Evolutionary conservation across 208 protist species (phyloP).

Genomic region (Trypanosoma mega): DNA sequence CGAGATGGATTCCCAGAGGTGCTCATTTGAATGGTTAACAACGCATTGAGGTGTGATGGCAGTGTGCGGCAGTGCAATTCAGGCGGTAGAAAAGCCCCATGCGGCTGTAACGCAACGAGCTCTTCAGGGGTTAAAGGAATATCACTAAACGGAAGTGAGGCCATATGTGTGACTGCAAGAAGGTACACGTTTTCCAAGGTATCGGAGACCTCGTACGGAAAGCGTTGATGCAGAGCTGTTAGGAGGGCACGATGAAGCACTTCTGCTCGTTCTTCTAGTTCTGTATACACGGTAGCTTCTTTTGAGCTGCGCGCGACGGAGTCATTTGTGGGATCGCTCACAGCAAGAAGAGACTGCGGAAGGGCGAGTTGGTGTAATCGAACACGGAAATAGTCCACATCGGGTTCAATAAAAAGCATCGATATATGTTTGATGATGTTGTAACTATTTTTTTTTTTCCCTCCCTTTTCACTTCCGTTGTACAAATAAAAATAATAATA

Average conservation of each 20-base stretch:
- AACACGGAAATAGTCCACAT: constrained; percentile 66
- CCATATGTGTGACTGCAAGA: constrained; percentile 57
- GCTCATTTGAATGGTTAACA: constrained; percentile 33
- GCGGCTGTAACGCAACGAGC: constrained; percentile 30
- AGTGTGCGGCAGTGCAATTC: constrained; percentile 57
- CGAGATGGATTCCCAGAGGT: neutral
- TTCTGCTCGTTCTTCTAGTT: constrained; percentile 46
- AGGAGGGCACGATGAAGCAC: constrained; percentile 62
- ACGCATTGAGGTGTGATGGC: constrained; percentile 52
- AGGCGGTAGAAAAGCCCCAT: constrained; percentile 38
- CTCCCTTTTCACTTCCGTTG: neutral
- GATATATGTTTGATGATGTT: neutral
- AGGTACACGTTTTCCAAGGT: constrained; percentile 69
- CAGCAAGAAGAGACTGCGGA: constrained; percentile 32
- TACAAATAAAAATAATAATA: neutral
- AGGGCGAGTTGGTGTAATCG: constrained; percentile 43
- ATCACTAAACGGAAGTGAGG: constrained; percentile 28
- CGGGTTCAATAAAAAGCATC: constrained; percentile 71
- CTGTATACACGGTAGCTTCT: no score
- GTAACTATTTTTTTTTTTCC: neutral
- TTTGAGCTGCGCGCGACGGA: no score
- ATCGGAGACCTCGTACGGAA: constrained; percentile 61
- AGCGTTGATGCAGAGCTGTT: constrained; percentile 41
- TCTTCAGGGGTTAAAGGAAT: constrained; percentile 38
- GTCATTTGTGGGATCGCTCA: no score